phyloP scores from a whole-genome alignment of 257 asterid genomes.

The Eustoma russellianum region DNA sequence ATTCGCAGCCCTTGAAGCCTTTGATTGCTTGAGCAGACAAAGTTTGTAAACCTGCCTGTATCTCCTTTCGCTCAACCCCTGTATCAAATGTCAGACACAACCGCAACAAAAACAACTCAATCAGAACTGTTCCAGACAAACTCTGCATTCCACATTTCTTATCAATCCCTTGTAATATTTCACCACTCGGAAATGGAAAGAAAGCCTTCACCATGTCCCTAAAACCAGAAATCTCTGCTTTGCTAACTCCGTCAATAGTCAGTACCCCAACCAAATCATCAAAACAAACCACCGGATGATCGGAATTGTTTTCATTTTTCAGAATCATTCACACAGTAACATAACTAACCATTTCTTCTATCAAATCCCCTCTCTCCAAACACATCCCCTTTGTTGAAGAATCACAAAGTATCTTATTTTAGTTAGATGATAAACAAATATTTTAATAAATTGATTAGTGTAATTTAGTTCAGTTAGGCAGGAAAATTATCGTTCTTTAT shows the following conservation, averaged over 20 bases:
- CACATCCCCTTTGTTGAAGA: slow-evolving; percentile 16
- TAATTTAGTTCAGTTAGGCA: no score
- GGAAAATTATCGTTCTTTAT: no score
- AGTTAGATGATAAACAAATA: no score
- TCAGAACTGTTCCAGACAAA: slow-evolving; percentile 53
- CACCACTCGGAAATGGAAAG: slow-evolving; percentile 48
- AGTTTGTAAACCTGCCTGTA: slow-evolving; percentile 25
- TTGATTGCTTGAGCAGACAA: slow-evolving; percentile 43
- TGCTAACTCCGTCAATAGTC: slow-evolving; percentile 50
- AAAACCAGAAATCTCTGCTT: slow-evolving; percentile 18
- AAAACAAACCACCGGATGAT: slow-evolving; percentile 34
- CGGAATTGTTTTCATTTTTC: slow-evolving; percentile 26
- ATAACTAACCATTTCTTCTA: slow-evolving; percentile 40
- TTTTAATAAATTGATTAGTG: no score
- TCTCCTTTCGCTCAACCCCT: slow-evolving; percentile 23
- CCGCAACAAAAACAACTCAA: slow-evolving; percentile 56
- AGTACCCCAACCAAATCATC: slow-evolving; percentile 70
- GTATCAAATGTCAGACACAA: slow-evolving; percentile 37
- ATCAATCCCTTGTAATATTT: slow-evolving; percentile 22
- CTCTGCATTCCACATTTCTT: slow-evolving; percentile 26
- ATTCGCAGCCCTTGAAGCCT: slow-evolving; percentile 44
- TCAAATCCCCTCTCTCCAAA: slow-evolving; percentile 33
- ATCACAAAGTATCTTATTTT: slow-evolving; percentile 31
- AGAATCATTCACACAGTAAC: slow-evolving; percentile 30
- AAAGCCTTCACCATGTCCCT: slow-evolving; percentile 40